Evolutionary conservation across 2,329 filamentous ascomycete genomes (phyloP), one percentile per base, ranked within the genome.

Genomic region (Penicillium sp.): DNA sequence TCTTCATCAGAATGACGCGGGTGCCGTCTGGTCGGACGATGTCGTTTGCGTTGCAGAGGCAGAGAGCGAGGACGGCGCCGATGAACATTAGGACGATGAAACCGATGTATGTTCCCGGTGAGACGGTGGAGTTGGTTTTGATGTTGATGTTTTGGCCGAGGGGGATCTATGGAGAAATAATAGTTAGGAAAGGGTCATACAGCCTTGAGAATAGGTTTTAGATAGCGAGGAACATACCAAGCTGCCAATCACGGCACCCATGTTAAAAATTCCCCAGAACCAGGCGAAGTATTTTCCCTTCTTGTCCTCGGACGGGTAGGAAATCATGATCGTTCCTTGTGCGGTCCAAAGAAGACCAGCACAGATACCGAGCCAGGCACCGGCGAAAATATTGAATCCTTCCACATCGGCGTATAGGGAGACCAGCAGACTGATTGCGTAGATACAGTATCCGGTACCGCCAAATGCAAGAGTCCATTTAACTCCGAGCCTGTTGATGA

Each of bases 241-340:
- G 68, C 87, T 86, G 61, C 92, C 92, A 70, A 96, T 90, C 58
- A 95, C 91, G 63, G 86, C 91, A 64, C 91, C 91, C 55, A 91
- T 74, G 76, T 96, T 96, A 83, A 96, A 96, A 68, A 96, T 93
- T 74, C 90, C 86, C 92, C 92, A 96, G 78, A 96, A 96, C 81
- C 85, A 87, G 58, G 89, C 89, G 71, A 96, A 95, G 75, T 91
- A 96, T 55, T 86, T 85, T 37, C 92, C 92, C 81, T 96, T 96
- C 60, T 84, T 83, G 35, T 84, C 74, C 76, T 96, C 92, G 13
- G 84, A 79, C 1, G 91, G 91, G 72, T 96, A 96, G 19, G 89
- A 86, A 84, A 96, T 92, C 76, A 81, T 80, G 54, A 81, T 74
- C 3, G 76, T 71, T 11, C 78, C 78, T 59, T 81, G 78, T 0